phyloP scores from a whole-genome alignment of 2,329 filamentous ascomycete species.

The Fusarium hainanense region DNA sequence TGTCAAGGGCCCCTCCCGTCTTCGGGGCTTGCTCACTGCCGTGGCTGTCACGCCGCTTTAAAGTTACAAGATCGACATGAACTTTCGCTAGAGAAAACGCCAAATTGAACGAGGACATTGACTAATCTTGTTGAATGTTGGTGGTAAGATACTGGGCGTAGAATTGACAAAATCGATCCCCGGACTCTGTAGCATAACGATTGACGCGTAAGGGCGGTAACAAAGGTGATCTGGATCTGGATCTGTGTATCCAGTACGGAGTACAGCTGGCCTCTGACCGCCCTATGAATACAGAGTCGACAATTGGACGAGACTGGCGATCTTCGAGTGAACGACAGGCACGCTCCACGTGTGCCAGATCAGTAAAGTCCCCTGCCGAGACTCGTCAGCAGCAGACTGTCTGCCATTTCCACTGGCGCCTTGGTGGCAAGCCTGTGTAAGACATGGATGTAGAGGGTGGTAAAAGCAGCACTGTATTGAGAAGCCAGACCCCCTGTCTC shows the following conservation, averaged over 20 bases:
- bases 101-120: conserved; percentile 9
- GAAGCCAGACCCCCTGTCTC: conserved; percentile 20
- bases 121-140: conserved; percentile 4
- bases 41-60: conserved; percentile 29
- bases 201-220: conserved; percentile 5
- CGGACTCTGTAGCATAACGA: background rate
- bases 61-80: conserved; percentile 7
- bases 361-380: conserved; percentile 34
- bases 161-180: background rate
- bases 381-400: conserved; percentile 22
- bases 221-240: background rate
- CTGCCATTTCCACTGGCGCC: background rate
- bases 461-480: conserved; percentile 25
- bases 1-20: conserved; percentile 33
- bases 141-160: background rate
- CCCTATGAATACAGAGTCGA: conserved; percentile 17
- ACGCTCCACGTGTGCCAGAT: conserved; percentile 38
- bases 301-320: conserved; percentile 32
- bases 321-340: conserved; percentile 32
- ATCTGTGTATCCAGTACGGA: conserved; percentile 1
- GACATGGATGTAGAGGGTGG: conserved; percentile 9
- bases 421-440: conserved; percentile 13
- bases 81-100: conserved; percentile 12
- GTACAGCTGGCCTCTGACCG: conserved; percentile 31
- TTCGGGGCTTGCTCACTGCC: conserved; percentile 22